A percentile compares a stretch with the other conserved stretches of the same genome.
These are phyloP conservation scores for Murraya koenigii DNA, from an alignment of 345 rosid genomes.

Conservation along the genomic window DNA sequence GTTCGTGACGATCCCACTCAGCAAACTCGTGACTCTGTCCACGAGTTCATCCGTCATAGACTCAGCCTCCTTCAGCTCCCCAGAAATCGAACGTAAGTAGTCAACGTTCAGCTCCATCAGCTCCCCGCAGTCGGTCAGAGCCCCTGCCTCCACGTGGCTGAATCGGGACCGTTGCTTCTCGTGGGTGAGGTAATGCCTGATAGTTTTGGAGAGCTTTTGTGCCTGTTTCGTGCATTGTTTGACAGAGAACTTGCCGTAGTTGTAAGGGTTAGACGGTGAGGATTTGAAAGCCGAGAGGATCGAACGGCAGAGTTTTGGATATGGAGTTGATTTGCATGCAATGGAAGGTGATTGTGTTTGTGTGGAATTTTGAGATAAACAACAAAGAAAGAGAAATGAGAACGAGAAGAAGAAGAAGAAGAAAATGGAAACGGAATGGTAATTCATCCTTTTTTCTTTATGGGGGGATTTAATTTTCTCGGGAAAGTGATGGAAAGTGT, in stretches of 20 bases:
- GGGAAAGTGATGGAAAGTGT: background rate
- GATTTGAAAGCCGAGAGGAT: conserved; percentile 42
- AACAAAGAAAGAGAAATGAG: conserved; percentile 4
- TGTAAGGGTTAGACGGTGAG: conserved; percentile 45
- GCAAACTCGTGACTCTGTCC: conserved; percentile 45
- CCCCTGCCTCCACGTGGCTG: conserved; percentile 28
- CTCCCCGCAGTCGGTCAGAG: conserved; percentile 51
- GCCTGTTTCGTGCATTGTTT: conserved; percentile 63
- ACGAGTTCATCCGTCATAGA: conserved; percentile 34
- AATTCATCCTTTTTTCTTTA: background rate
- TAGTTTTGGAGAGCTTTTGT: conserved; percentile 35
- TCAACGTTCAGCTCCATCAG: conserved; percentile 51
- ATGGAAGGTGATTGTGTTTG: conserved; percentile 31
- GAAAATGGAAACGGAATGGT: conserved; percentile 4
- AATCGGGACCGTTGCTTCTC: conserved; percentile 11
- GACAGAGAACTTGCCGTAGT: conserved; percentile 53
- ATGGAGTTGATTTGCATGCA: conserved; percentile 53
- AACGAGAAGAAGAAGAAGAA: conserved; percentile 15
- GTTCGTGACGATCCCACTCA: conserved; percentile 64
- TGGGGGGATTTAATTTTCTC: background rate
- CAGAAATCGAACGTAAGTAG: conserved; percentile 32
- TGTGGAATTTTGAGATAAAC: conserved; percentile 14
- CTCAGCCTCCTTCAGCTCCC: conserved; percentile 34
- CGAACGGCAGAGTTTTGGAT: conserved; percentile 71
- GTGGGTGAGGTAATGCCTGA: conserved; percentile 29